phyloP scores from a whole-genome alignment of 371 early-diverging fungal species.

The Syncephalastrum monosporum region DNA sequence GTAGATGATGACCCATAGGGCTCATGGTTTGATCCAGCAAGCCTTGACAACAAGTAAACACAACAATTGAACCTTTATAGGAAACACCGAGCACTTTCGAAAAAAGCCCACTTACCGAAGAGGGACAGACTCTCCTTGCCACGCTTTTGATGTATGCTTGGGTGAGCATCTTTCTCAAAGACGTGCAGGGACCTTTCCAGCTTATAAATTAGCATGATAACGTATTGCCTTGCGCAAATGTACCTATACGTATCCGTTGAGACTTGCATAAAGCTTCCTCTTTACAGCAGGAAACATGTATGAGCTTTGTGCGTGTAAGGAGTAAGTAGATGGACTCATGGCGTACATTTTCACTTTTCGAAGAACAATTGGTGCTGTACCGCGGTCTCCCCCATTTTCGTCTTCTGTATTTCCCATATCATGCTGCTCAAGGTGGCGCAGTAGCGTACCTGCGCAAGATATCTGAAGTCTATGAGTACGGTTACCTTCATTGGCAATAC shows the following conservation, averaged over 20 bases:
- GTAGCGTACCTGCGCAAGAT: slow-evolving; percentile 63
- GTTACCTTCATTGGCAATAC: not conserved
- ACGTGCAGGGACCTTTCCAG: slow-evolving; percentile 60
- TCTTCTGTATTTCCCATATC: slow-evolving; percentile 21
- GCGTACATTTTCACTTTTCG: slow-evolving; percentile 22
- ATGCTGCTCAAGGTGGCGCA: slow-evolving; percentile 44
- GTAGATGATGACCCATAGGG: slow-evolving; percentile 49
- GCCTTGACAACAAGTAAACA: slow-evolving; percentile 31
- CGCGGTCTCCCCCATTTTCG: slow-evolving; percentile 12
- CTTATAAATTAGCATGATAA: no score
- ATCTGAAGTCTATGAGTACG: slow-evolving; percentile 32
- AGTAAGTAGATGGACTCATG: not conserved
- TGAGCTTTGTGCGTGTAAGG: not conserved
- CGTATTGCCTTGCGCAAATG: not conserved
- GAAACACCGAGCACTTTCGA: not conserved
- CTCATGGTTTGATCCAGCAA: slow-evolving; percentile 63
- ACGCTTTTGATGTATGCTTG: slow-evolving; percentile 57
- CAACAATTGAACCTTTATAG: no score
- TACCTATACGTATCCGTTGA: slow-evolving; percentile 57
- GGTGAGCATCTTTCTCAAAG: slow-evolving; percentile 67
- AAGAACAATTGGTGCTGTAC: slow-evolving; percentile 25
- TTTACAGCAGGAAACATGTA: slow-evolving; percentile 4
- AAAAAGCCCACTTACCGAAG: slow-evolving; percentile 47
- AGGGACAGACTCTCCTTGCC: slow-evolving; percentile 69
- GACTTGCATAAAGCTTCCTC: slow-evolving; percentile 50